phyloP scores from a whole-genome alignment of 1,284 basidiomycete species.

The Ceratobasidium sp. region DNA sequence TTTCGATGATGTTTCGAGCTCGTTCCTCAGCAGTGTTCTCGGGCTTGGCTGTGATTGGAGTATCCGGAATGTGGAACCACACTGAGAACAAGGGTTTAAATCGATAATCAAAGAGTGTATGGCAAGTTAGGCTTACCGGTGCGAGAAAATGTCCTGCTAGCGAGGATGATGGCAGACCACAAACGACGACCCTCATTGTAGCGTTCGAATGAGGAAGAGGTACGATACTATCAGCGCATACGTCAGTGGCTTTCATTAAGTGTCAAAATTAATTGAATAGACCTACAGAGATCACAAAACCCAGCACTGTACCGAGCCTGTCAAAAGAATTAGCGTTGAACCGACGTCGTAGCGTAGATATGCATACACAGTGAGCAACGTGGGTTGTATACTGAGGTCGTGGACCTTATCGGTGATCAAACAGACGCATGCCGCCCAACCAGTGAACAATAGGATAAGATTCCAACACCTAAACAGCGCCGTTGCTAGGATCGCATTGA shows the following conservation, averaged over 20 bases:
- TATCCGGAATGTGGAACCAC: slow-evolving; percentile 73
- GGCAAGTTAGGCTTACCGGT: slow-evolving; percentile 34
- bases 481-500: slow-evolving; percentile 62
- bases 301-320: slow-evolving; percentile 70
- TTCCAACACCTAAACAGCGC: slow-evolving; percentile 78
- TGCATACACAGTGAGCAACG: slow-evolving; percentile 72
- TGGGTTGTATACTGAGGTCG: slow-evolving; percentile 63
- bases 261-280: neutral
- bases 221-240: slow-evolving; percentile 61
- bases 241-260: slow-evolving; percentile 21
- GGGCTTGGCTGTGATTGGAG: slow-evolving; percentile 16
- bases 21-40: slow-evolving; percentile 56
- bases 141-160: slow-evolving; percentile 67
- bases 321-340: slow-evolving; percentile 34
- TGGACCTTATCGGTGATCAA: slow-evolving; percentile 65
- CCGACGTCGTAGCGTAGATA: neutral
- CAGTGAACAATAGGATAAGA: slow-evolving; percentile 71
- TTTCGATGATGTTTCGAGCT: slow-evolving; percentile 72
- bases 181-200: slow-evolving; percentile 77
- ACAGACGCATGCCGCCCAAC: slow-evolving; percentile 69
- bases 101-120: neutral
- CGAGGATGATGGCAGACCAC: slow-evolving; percentile 78
- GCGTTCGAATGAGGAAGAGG: slow-evolving; percentile 80
- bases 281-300: slow-evolving; percentile 69
- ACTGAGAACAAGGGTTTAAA: slow-evolving; percentile 58